Conservation (phyloP, 164 flowering plant species). For the Magnolia changhungtana region DNA sequence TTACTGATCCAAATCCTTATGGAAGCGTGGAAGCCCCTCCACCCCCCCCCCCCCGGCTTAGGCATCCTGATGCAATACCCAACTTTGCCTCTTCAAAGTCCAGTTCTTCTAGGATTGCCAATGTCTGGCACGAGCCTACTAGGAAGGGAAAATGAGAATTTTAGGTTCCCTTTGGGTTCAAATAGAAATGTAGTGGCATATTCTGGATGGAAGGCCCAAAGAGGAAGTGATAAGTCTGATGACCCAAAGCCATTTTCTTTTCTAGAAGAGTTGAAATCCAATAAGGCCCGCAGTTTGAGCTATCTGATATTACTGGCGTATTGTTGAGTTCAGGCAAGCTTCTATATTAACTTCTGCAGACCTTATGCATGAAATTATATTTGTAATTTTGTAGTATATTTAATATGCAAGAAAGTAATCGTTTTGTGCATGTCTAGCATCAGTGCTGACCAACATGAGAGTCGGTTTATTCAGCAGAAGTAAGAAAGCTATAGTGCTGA, state of each 20-base stretch:
- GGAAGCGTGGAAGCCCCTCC: too few species aligned
- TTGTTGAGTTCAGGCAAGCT: constrained; percentile 76
- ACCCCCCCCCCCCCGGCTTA: constrained; percentile 38
- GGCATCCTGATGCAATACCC: constrained; percentile 55
- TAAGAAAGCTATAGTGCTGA: constrained; percentile 60
- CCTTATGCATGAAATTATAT: background rate
- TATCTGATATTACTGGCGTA: constrained; percentile 73
- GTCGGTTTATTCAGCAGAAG: constrained; percentile 93
- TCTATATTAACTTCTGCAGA: constrained; percentile 2
- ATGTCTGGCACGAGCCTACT: constrained; percentile 32
- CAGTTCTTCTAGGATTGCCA: constrained; percentile 63
- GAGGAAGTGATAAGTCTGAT: constrained; percentile 38
- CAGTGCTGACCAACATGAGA: constrained; percentile 93
- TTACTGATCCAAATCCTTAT: constrained; percentile 34
- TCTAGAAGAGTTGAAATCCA: constrained; percentile 76
- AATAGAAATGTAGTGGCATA: constrained; percentile 41
- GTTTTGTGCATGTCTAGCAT: constrained; percentile 10
- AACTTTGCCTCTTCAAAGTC: constrained; percentile 57
- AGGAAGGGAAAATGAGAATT: constrained; percentile 45
- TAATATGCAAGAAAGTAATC: background rate
- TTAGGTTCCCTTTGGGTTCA: constrained; percentile 41
- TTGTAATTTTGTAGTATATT: background rate
- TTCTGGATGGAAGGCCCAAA: constrained; percentile 64
- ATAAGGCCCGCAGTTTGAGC: constrained; percentile 58
- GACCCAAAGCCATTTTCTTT: constrained; percentile 53